These are phyloP conservation scores for Myxozyma monticola DNA, from an alignment of 805 yeast genomes.

Conservation along the genomic window DNA sequence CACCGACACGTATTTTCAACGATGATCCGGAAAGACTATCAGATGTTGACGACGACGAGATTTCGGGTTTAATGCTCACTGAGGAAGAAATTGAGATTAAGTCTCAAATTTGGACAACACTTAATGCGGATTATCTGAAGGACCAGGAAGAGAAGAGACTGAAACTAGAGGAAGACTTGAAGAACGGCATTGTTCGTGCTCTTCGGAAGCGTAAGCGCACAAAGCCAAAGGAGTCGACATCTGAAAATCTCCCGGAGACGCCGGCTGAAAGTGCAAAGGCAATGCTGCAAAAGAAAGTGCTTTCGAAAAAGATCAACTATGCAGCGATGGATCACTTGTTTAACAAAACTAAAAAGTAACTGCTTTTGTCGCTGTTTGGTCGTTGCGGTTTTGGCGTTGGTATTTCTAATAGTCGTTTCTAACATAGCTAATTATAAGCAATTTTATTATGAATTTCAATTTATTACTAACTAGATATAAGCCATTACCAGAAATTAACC, in stretches of 20 bases:
- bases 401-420: background rate
- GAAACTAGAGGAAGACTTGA: constrained; percentile 80
- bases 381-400: background rate
- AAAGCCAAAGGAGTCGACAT: constrained; percentile 32
- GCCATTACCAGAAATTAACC: background rate
- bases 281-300: constrained; percentile 71
- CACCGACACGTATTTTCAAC: constrained; percentile 32
- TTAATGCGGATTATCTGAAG: constrained; percentile 79
- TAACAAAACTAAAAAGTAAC: constrained; percentile 13
- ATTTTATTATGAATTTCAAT: background rate
- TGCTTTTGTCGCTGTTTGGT: background rate
- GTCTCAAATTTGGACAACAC: constrained; percentile 84
- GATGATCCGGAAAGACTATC: constrained; percentile 64
- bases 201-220: constrained; percentile 43
- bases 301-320: constrained; percentile 89
- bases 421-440: background rate
- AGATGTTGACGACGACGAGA: constrained; percentile 83
- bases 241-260: constrained; percentile 47
- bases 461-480: background rate
- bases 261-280: constrained; percentile 80
- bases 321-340: constrained; percentile 59
- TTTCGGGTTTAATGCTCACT: constrained; percentile 58
- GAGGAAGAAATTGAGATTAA: constrained; percentile 62
- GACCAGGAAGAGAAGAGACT: constrained; percentile 83
- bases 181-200: constrained; percentile 70